Base-by-base conservation (phyloP, 805 yeast genomes). In the Starmerella vaccinii region DNA sequence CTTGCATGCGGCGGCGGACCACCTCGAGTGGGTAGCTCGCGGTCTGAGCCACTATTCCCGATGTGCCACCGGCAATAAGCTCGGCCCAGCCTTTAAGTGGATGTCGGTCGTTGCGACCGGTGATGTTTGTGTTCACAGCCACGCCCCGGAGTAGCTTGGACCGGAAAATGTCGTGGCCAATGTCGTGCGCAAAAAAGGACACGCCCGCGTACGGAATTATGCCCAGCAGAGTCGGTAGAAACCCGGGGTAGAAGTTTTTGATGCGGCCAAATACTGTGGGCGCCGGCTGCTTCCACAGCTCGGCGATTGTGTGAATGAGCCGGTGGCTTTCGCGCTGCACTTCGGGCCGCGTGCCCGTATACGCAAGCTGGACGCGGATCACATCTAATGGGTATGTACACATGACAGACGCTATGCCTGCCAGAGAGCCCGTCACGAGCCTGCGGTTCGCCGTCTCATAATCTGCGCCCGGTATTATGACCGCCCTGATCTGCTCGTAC, bases 151-250 rank as follows among this genome's bases (percentile, higher is more conserved):
- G 65, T 12, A 62, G 49, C 12, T 73, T 71, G n/a, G 82, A 72
- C 55, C 95, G 72, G 62, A 92, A 78, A 1, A 89, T 61, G 67
- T 92, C 98, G 67, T 90, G 97, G 51, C 89, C 72, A 50, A 80
- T 65, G 68, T 92, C 98, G 67, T 92, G 97, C 4, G 95, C 84
- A 68, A 88, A 84, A 62, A 92, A 92, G 3, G 96, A 85, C 3
- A 90, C 97, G 10, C 98, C 98, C 1, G 98, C 98, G 64, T 92
- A 92, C 1, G 98, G 98, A 21, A 92, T 74, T 95, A 92, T 89
- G 10, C 98, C 98, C 37, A 89, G 61, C 41, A 92, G 81, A 0
- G 98, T 92, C 18, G 98, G 95, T 7, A 84, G 77, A 66, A 90
- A 92, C 2, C 98, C 98, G 51, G 97, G 74, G 68, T 90, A 92